phyloP scores from a whole-genome alignment of 306 rosid species.

The Glycine soja region DNA sequence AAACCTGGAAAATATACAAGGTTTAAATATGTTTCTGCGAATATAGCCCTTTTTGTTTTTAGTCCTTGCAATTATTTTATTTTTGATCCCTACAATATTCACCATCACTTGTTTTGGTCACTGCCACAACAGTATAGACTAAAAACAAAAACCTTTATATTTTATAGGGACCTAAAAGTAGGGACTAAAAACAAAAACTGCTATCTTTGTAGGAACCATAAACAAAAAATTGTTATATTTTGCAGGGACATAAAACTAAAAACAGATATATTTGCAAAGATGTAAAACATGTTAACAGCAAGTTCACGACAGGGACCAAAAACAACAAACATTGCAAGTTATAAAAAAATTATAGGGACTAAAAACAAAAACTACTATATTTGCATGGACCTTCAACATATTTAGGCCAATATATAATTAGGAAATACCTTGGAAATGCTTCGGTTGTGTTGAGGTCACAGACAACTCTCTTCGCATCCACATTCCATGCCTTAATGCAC shows the following conservation, averaged over 20 bases:
- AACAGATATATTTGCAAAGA: not conserved
- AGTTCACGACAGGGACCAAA: not conserved
- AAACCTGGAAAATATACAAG: constrained; percentile 16
- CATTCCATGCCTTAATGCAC: constrained; percentile 98
- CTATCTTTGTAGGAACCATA: not conserved
- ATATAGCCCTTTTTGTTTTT: not conserved
- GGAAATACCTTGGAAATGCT: constrained; percentile 82
- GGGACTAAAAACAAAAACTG: not conserved
- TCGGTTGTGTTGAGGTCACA: constrained; percentile 89
- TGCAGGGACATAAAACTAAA: not conserved
- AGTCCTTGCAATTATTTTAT: not conserved
- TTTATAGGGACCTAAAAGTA: too few relatives aligned
- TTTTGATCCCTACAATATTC: not conserved
- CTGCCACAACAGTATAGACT: not conserved
- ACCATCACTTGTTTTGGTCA: not conserved
- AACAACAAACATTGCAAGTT: not conserved
- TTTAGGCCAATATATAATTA: not conserved
- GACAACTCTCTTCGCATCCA: constrained; percentile 95
- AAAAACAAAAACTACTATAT: not conserved
- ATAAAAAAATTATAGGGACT: not conserved
- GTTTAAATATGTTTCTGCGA: not conserved
- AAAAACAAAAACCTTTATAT: too few relatives aligned
- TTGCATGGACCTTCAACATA: not conserved
- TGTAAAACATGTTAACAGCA: not conserved
- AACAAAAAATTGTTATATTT: not conserved